A percentile compares a stretch with the other conserved stretches of the same genome.
These are phyloP conservation scores for Crithidia sp. DNA, from an alignment of 208 protist genomes.

Conservation along the genomic window DNA sequence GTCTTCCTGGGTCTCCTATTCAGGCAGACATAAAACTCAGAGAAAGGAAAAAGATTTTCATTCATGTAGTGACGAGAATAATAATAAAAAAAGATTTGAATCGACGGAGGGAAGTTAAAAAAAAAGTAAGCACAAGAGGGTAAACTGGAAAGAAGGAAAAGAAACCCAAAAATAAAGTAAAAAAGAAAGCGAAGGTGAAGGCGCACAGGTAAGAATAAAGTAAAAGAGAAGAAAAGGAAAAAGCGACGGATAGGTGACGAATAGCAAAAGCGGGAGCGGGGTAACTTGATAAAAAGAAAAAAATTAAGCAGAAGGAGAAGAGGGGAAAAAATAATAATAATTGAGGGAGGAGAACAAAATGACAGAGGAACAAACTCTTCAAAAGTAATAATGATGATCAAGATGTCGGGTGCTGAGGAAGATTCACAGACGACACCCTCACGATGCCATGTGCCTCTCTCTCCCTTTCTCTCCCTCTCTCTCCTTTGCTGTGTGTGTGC, in stretches of 20 bases:
- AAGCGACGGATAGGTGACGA: constrained; percentile 21
- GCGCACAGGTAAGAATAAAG: constrained; percentile 13
- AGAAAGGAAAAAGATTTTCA: no score
- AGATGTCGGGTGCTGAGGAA: no score
- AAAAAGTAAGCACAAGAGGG: not conserved
- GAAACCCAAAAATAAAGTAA: constrained; percentile 3
- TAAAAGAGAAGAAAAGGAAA: constrained; percentile 10
- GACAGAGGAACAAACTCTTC: constrained; percentile 12
- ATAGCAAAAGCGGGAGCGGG: not conserved
- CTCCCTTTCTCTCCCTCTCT: no score
- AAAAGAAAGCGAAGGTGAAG: constrained; percentile 5
- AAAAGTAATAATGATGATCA: constrained; percentile 20
- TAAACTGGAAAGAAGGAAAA: constrained; percentile 1
- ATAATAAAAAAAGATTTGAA: no score
- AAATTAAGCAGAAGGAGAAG: constrained; percentile 16
- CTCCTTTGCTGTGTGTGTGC: no score
- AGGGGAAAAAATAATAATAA: constrained; percentile 11
- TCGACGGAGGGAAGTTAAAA: not conserved
- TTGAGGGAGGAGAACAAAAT: constrained; percentile 15
- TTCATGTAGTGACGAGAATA: no score
- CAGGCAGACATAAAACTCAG: not conserved
- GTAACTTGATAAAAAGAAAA: constrained; percentile 13
- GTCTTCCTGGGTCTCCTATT: no score
- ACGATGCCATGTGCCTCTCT: no score
- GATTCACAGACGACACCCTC: no score